Conservation (phyloP, 163 green algal species). For the Chlorella variabilis region DNA sequence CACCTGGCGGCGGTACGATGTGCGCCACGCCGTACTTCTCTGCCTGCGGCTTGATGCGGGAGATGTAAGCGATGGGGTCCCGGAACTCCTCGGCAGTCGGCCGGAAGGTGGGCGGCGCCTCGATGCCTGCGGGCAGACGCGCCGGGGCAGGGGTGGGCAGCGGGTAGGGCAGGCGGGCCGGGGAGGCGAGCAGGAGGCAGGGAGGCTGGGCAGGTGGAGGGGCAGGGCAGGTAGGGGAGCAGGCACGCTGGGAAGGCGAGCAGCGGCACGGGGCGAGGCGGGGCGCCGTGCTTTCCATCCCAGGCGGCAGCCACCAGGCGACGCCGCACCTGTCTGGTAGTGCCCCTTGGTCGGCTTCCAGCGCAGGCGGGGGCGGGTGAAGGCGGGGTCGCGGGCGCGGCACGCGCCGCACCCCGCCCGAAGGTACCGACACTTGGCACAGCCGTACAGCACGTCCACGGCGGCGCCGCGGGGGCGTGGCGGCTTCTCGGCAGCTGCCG, state of each 20-base stretch:
- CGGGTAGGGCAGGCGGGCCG: no score
- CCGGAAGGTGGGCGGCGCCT: conserved; percentile 66
- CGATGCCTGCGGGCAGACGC: conserved; percentile 19
- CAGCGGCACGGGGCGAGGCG: no score
- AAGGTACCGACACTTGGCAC: conserved; percentile 65
- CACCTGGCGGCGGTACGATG: conserved; percentile 79
- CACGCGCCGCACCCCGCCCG: conserved; percentile 60
- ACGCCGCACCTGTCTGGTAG: conserved; percentile 51
- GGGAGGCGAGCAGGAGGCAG: no score
- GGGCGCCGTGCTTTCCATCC: no score
- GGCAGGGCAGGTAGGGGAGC: no score
- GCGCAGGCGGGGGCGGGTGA: conserved; percentile 49
- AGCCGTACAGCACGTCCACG: conserved; percentile 53
- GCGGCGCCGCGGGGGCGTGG: neutral
- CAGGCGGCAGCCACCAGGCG: no score
- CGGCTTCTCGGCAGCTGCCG: neutral
- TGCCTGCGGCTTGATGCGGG: conserved; percentile 72
- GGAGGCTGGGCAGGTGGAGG: no score
- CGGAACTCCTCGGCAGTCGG: conserved; percentile 88
- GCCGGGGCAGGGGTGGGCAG: no score
- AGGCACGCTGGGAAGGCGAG: neutral
- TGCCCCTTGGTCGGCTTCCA: conserved; percentile 51
- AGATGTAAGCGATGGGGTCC: conserved; percentile 91
- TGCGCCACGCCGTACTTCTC: conserved; percentile 78
- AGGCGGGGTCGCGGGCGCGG: conserved; percentile 36